Evolutionary conservation across 2,329 filamentous ascomycete species (phyloP), one percentile per base, ranked within the genome.

Genomic region (Cryphonectria nitschkei): DNA sequence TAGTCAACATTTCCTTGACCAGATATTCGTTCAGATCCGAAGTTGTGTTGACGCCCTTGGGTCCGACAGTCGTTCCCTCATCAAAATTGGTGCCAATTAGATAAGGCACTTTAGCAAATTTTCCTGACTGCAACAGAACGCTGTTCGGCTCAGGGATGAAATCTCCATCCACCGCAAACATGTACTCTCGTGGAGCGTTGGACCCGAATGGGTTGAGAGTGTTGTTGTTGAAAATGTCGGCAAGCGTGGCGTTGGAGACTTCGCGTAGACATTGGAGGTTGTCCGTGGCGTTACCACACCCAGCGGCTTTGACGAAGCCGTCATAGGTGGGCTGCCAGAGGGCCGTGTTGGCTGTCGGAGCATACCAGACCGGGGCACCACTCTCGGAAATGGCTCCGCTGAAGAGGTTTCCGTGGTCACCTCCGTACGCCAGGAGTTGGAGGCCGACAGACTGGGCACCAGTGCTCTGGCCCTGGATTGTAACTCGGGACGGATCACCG

Each of bases 301-400:
- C 43, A 26, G 72, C 60, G 7, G 63, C 63, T 19, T 62, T 11
- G 1, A 69, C 64, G 13, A 72, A 14, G 6, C 61, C 9, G 52
- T 74, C 64, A 43, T 72, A 74, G 11, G 58, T 29, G 4, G 70
- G 72, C 63, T 73, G 70, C 70, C 70, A 74, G 9, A 39, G 37
- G 37, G 37, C 37, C 37, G 37, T 39, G 37, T 39, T 39, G 37
- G 37, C 37, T 39, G 37, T 39, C 37, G 37, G 37, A 39, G 37
- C 37, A 39, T 39, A 39, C 37, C 37, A 39, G 37, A 39, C 46
- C 14, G 58, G 58, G 8, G 58, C 26, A 13, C 58, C 32, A 34
- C 26, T 34, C 29, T 16, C 19, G 2, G 29, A 34, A 4, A 32
- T 34, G 34, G 58, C 58, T 2, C 19, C 16, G 11, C 16, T 14